Percentiles rank a stretch among this genome's conserved stretches.
Evolutionary conservation across 345 rosid genomes (phyloP).

Genomic region (Linum trigynum): DNA sequence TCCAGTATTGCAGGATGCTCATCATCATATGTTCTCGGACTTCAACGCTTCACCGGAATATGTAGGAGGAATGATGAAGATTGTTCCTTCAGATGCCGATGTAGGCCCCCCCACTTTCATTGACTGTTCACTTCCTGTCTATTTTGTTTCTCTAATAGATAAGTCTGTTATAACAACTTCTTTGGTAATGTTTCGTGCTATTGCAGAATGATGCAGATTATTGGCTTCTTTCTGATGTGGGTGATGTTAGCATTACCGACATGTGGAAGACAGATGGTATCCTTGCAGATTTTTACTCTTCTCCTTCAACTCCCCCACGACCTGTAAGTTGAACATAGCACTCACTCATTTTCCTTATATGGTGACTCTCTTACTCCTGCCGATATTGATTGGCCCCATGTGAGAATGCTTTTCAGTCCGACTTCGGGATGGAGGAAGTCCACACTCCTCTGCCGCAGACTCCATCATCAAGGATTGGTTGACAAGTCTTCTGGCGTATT

Average conservation of each 20-base stretch:
- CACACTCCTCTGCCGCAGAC: neutral
- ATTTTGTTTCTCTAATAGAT: neutral
- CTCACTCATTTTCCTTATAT: neutral
- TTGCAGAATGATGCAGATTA: constrained; percentile 80
- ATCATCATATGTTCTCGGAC: constrained; percentile 35
- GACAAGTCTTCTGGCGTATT: neutral
- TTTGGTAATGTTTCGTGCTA: neutral
- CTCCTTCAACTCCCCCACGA: neutral
- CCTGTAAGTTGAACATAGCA: neutral
- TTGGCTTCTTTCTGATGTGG: constrained; percentile 75
- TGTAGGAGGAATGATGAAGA: constrained; percentile 82
- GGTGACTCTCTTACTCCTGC: constrained; percentile 38
- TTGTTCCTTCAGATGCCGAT: constrained; percentile 69
- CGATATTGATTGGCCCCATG: constrained; percentile 51
- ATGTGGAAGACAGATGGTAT: constrained; percentile 90
- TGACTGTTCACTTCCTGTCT: neutral
- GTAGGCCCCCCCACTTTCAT: constrained; percentile 35
- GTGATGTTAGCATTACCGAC: constrained; percentile 78
- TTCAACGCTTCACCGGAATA: constrained; percentile 55
- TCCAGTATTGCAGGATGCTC: constrained; percentile 29
- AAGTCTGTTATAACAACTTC: neutral
- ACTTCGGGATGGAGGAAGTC: neutral
- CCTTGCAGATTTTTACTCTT: constrained; percentile 31
- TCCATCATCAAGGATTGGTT: neutral
- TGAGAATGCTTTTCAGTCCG: constrained; percentile 24